Percentiles rank a stretch among this genome's conserved stretches.
Evolutionary conservation across 2,329 filamentous ascomycete species (phyloP).

Genomic region (Chaetomium sp.): DNA sequence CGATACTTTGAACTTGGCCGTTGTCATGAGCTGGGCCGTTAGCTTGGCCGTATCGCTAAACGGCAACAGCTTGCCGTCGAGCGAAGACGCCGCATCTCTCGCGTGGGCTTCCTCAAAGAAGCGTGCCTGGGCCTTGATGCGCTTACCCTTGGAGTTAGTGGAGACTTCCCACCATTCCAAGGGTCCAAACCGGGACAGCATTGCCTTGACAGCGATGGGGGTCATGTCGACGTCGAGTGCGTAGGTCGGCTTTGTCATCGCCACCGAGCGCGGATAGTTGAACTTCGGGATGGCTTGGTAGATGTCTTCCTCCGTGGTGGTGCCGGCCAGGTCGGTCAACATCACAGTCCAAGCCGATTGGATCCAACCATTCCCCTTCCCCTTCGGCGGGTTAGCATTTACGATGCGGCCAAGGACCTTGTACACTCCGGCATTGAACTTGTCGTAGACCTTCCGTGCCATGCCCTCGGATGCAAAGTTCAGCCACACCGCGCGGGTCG

Average conservation of each 20-base stretch:
- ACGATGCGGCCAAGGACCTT: conserved; percentile 33
- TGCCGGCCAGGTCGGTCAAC: conserved; percentile 34
- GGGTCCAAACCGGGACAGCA: conserved; percentile 39
- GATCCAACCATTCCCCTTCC: conserved; percentile 7
- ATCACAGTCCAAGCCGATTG: conserved; percentile 33
- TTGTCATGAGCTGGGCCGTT: conserved; percentile 42
- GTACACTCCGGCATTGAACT: conserved; percentile 34
- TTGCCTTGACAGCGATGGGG: conserved; percentile 35
- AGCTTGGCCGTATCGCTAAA: conserved; percentile 41
- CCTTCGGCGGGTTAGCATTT: conserved; percentile 15
- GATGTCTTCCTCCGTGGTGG: conserved; percentile 30
- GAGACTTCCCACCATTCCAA: conserved; percentile 42
- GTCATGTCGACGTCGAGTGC: conserved; percentile 33
- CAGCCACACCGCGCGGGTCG: conserved; percentile 37
- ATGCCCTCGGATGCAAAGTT: conserved; percentile 34
- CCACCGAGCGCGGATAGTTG: conserved; percentile 31
- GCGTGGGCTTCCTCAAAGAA: conserved; percentile 46
- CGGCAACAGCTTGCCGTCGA: conserved; percentile 40
- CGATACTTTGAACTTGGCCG: conserved; percentile 45
- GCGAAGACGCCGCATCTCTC: conserved; percentile 37
- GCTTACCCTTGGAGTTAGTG: conserved; percentile 36
- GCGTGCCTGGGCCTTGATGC: conserved; percentile 44
- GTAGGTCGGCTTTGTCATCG: conserved; percentile 35
- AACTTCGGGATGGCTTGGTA: conserved; percentile 25
- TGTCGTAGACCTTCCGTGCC: conserved; percentile 32